Base-by-base conservation (phyloP, 345 rosid genomes). In the Eucalyptus paniculata region DNA sequence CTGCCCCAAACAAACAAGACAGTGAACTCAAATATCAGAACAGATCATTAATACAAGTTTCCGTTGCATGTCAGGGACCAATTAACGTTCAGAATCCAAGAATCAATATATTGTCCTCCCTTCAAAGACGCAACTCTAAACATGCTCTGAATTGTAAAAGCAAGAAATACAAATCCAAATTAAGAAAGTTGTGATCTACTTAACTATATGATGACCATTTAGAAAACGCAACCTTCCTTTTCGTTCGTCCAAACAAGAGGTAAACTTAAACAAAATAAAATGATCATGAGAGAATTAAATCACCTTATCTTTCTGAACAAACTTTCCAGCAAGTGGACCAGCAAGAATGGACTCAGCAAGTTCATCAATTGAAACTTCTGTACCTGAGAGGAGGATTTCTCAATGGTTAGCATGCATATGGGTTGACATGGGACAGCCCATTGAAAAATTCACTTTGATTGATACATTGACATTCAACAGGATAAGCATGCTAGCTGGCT, bases 291-390 rank as follows among this genome's bases (percentile, higher is more conserved):
- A 65, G 42, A 30, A 30, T 50, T 21, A 50, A 80, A 34, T 89
- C 88, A 89, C 89, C 89, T 87, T 80, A 87, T 89, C 69, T 54
- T 47, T 87, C 80, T 87, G 44, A 88, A 72, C 77, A 56, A 58
- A 88, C 89, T 88, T 83, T 88, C 88, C 91, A 88, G 92, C 92
- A 92, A 89, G 83, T 91, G 93, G 91, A 89, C 94, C 95, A 17
- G 94, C 92, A 90, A 96, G 93, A 89, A 97, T 97, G 21, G 93
- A 86, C 56, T 95, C 95, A 53, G 98, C 98, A 88, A 97, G 96
- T 91, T 95, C 98, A 37, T 92, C 83, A 86, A 96, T 89, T 40
- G 95, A 96, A 91, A 92, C 91, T 51, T 95, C 77, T 26, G 95
- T 69, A 91, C 99, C 99, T 97, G 97, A 89, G 92, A 89, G 88